Evolutionary conservation across 1,139 yeast species (phyloP).

Genomic region (Starmera stellimalicola): DNA sequence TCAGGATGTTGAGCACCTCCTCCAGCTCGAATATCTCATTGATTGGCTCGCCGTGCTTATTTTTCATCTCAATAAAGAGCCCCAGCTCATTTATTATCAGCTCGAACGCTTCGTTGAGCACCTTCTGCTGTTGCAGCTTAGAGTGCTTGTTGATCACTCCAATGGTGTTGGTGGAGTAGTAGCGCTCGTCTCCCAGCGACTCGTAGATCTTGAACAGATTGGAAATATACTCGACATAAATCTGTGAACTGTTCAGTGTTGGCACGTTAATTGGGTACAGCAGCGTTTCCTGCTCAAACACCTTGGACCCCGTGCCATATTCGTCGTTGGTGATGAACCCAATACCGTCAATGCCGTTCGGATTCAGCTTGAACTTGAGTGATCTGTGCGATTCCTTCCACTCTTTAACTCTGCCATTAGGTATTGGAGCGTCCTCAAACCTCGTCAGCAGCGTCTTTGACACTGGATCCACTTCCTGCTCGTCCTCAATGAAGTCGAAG

Average conservation of each 20-base stretch:
- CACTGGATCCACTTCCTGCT: constrained; percentile 26
- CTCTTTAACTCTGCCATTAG: constrained; percentile 19
- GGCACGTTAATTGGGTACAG: constrained; percentile 32
- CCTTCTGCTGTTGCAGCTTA: constrained; percentile 22
- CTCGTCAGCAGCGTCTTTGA: constrained; percentile 29
- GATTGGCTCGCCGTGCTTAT: constrained; percentile 8
- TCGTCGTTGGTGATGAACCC: constrained; percentile 29
- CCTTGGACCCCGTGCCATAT: constrained; percentile 13
- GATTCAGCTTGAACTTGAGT: constrained; percentile 31
- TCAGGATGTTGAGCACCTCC: constrained; percentile 41
- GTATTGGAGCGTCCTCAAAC: constrained; percentile 27
- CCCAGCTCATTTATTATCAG: constrained; percentile 26
- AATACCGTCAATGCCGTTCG: constrained; percentile 29
- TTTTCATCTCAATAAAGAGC: constrained; percentile 21
- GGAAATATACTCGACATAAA: constrained; percentile 28
- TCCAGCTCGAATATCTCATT: constrained; percentile 31
- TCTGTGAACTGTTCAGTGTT: constrained; percentile 25
- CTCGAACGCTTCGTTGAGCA: constrained; percentile 25
- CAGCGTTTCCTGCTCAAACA: constrained; percentile 21
- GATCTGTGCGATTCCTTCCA: constrained; percentile 24
- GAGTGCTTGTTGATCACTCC: constrained; percentile 26
- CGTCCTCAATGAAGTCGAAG: constrained; percentile 10
- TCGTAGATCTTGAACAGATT: constrained; percentile 29
- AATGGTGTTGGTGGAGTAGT: constrained; percentile 26
- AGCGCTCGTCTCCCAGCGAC: constrained; percentile 27